phyloP scores from a whole-genome alignment of 148 eudicot species.

The Chenopodium berlandieri region DNA sequence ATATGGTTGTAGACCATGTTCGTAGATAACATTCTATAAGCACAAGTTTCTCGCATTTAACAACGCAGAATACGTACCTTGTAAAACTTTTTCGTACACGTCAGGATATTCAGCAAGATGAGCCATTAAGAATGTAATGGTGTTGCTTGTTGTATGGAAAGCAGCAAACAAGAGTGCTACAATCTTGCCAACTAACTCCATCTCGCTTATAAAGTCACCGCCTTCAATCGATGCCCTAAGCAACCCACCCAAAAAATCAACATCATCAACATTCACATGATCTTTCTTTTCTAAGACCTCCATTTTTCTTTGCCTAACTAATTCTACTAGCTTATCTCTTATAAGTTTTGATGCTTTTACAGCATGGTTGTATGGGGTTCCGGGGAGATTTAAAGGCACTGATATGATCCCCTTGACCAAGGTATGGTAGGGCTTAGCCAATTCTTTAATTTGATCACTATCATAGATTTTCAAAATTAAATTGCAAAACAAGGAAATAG shows the following conservation, averaged over 20 bases:
- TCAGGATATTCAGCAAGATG: conserved; percentile 14
- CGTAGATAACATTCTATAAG: no score
- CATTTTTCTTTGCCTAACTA: background rate
- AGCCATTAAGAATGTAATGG: background rate
- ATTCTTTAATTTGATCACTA: background rate
- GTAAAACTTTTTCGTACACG: conserved; percentile 7
- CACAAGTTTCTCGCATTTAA: no score
- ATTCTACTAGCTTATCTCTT: background rate
- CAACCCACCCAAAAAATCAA: background rate
- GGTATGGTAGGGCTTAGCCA: background rate
- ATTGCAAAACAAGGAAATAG: background rate
- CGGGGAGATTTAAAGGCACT: background rate
- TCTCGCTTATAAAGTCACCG: background rate
- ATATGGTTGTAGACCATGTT: no score
- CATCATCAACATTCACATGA: background rate
- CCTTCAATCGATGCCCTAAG: background rate
- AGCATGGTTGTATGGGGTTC: conserved; percentile 5
- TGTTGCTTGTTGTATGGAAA: conserved; percentile 4
- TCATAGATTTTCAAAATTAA: background rate
- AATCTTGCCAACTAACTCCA: background rate
- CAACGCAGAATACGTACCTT: background rate
- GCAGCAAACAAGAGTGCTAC: conserved; percentile 1
- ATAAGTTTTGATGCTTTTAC: background rate
- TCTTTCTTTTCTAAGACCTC: background rate
- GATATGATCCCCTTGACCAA: background rate